Evolutionary conservation across 805 yeast species (phyloP), one percentile per base, ranked within the genome.

Genomic region (Yamadazyma scolyti): DNA sequence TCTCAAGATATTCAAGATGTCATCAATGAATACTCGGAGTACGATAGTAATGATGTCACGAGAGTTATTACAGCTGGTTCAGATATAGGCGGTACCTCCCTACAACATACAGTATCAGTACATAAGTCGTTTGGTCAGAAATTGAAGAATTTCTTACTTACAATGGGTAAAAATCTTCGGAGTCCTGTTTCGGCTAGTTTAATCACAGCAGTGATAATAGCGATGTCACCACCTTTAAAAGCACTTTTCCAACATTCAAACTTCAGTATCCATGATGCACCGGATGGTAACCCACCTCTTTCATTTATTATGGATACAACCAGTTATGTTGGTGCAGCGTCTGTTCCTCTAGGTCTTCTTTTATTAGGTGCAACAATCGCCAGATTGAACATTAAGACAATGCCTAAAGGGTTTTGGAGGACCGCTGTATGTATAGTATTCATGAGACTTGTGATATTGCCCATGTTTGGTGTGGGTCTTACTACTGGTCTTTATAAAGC

Each of bases 331-430:
- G 96, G 96, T 0, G 77, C 77, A 16, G 96, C 96, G 0, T 77
- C 84, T 29, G 95, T 90, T 20, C 97, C 97, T 1, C 56, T 86
- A 36, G 97, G 97, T 0, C 62, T 90, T 38, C 53, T 86, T 26
- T 50, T 90, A 36, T 56, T 90, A 17, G 97, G 97, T 2, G 95
- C 90, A 11, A 87, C 96, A 2, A 76, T 90, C 24, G 83, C 96
- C 1, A 63, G 96, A 28, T 67, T 90, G 30, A 61, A 75, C 39
- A 55, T 88, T 13, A 64, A 61, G 5, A 48, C 62, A 4, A 59
- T 88, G 45, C 86, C 89, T 1, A 61, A 66, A 9, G 90, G 90
- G 2, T 80, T 84, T 43, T 77, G 81, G 79, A 73, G 75, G 45
- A 73, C 85, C 0, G 77, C 86, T 0, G 44, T 78, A 2, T 56